Base-by-base conservation (phyloP, 2,329 filamentous ascomycete genomes). In the Ophiostoma novo-ulmi region DNA sequence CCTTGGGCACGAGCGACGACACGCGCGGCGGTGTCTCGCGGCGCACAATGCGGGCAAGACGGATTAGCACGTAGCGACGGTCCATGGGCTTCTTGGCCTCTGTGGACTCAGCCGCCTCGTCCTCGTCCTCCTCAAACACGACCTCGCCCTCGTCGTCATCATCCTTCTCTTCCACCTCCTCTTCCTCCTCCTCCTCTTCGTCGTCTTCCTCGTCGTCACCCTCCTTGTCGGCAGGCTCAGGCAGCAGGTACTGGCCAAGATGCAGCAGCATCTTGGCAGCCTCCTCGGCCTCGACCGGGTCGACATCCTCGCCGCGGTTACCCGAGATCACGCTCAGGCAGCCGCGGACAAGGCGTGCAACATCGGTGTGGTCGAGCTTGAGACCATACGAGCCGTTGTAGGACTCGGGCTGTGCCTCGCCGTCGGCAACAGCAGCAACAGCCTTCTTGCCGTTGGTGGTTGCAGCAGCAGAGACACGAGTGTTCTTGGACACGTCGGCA, bases 241-340 rank as follows among this genome's bases (percentile, higher is more conserved):
- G 61, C 1, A 79, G 72, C 84, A 88, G 79, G 71, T 84, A 84
- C 31, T 82, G 87, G 61, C 89, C 92, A 0, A 99, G 83, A 82
- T 97, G 97, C 52, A 94, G 85, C 48, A 97, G 82, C 73, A 97
- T 93, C 74, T 93, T 91, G 4, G 92, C 88, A 14, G 89, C 89
- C 77, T 97, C 92, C 61, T 87, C 84, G 1, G 91, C 91, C n/a
- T 98, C 82, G 11, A 88, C 85, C 76, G 95, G 90, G 20, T 89
- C 88, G 8, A 94, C 69, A 69, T 85, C 86, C 0, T 85, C 83
- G 5, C 61, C 73, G 61, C 69, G n/a, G 20, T n/a, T 31, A 0
- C 86, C 87, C 67, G 87, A 87, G 64, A 97, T 77, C 22, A 86
- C 83, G 66, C 81, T 79, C 8, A 86, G 79, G 0, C 80, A 79